These are phyloP conservation scores for Dothidotthia symphoricarpi DNA, from an alignment of 2,329 filamentous ascomycete genomes.

Conservation along the genomic window DNA sequence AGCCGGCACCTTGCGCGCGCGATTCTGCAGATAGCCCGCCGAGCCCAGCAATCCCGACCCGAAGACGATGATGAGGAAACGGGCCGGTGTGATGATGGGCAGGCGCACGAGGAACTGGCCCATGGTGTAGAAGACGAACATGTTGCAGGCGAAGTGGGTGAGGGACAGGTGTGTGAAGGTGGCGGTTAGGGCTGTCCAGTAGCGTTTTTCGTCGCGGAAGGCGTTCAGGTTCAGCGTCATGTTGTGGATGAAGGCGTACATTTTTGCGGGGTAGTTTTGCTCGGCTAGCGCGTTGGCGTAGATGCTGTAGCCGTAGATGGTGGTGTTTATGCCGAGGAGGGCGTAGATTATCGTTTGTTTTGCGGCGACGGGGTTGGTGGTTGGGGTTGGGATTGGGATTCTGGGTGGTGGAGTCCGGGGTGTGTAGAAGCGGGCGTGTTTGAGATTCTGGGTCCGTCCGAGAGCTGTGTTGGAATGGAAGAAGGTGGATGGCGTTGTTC, in stretches of 20 bases:
- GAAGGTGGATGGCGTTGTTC: not conserved
- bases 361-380: constrained; percentile 8
- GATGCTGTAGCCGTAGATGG: constrained; percentile 41
- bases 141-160: constrained; percentile 44
- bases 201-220: constrained; percentile 25
- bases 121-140: constrained; percentile 43
- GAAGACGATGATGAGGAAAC: constrained; percentile 28
- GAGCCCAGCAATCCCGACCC: constrained; percentile 33
- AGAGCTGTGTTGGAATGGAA: no score
- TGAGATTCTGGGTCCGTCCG: not conserved
- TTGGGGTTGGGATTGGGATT: no score
- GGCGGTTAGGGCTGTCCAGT: constrained; percentile 42
- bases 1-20: constrained; percentile 5
- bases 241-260: constrained; percentile 25
- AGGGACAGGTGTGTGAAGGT: constrained; percentile 42
- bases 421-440: not conserved
- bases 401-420: constrained; percentile 1
- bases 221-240: constrained; percentile 36
- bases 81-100: constrained; percentile 29
- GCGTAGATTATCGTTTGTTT: constrained; percentile 23
- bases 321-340: constrained; percentile 44
- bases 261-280: constrained; percentile 15
- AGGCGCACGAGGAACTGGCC: constrained; percentile 32
- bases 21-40: constrained; percentile 15
- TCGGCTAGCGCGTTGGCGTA: constrained; percentile 31